Percentiles rank a stretch among this genome's conserved stretches.
Conservation (phyloP, 2,329 filamentous ascomycete genomes). For the Fusarium cicatricum region DNA sequence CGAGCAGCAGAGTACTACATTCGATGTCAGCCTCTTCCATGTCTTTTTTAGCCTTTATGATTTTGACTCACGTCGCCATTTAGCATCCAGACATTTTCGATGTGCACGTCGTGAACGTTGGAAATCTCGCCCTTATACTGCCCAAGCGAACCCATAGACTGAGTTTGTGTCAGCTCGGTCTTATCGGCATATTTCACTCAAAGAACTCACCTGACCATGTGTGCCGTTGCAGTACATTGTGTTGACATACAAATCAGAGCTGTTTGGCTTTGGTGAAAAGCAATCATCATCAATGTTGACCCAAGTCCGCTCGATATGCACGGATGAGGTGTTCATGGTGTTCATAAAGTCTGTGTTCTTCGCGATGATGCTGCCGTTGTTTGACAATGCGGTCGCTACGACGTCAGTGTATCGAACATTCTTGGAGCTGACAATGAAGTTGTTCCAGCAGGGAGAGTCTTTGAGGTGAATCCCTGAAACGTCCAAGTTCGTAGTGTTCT, state of each 20-base stretch:
- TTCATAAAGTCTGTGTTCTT: slow-evolving; percentile 72
- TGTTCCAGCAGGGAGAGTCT: slow-evolving; percentile 70
- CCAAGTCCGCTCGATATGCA: not conserved
- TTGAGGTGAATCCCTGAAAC: slow-evolving; percentile 67
- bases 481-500: slow-evolving; percentile 66
- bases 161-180: not conserved
- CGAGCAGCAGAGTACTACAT: slow-evolving; percentile 68
- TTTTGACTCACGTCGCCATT: slow-evolving; percentile 52
- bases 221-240: slow-evolving; percentile 72
- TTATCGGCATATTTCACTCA: slow-evolving; percentile 1
- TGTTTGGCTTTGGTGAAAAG: slow-evolving; percentile 79
- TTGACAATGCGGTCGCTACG: slow-evolving; percentile 61
- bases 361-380: slow-evolving; percentile 54
- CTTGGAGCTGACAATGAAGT: slow-evolving; percentile 66
- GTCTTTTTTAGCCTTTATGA: fast-evolving
- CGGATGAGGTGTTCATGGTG: slow-evolving; percentile 60
- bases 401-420: slow-evolving; percentile 63
- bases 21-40: slow-evolving; percentile 32
- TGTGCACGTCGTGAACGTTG: slow-evolving; percentile 72
- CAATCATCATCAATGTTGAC: slow-evolving; percentile 56
- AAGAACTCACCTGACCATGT: slow-evolving; percentile 72
- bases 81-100: slow-evolving; percentile 67
- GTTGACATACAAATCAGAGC: slow-evolving; percentile 73
- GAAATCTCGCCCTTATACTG: slow-evolving; percentile 72
- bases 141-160: slow-evolving; percentile 68